phyloP scores from a whole-genome alignment of 495 filamentous ascomycete genomes.

The Xylaria nigripes region DNA sequence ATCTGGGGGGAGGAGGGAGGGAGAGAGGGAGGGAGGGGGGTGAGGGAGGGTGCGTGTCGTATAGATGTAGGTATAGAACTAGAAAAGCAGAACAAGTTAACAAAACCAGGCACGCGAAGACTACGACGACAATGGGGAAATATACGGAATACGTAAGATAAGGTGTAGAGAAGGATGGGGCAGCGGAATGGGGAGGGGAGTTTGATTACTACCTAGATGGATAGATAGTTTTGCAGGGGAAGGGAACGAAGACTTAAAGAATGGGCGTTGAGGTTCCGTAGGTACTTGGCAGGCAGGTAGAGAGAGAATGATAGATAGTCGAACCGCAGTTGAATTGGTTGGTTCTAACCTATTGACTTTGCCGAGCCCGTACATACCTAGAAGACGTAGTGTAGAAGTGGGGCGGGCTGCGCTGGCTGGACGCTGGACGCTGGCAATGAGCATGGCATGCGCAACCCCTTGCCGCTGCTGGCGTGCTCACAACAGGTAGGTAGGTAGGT shows the following conservation, averaged over 20 bases:
- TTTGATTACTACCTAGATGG: neutral
- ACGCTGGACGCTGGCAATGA: neutral
- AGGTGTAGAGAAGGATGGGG: constrained; percentile 5
- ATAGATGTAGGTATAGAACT: too few relatives aligned
- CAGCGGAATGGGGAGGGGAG: constrained; percentile 6
- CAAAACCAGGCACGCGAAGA: neutral
- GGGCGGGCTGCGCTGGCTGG: too few relatives aligned
- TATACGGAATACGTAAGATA: neutral
- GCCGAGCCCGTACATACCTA: too few relatives aligned
- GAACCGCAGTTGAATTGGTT: too few relatives aligned
- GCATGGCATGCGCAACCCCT: neutral
- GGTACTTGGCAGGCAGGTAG: too few relatives aligned
- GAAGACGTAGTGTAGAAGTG: too few relatives aligned
- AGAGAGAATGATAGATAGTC: neutral
- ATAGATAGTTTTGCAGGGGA: constrained; percentile 2
- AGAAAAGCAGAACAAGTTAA: too few relatives aligned
- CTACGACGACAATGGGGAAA: neutral
- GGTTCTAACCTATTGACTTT: too few relatives aligned
- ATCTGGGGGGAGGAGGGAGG: neutral
- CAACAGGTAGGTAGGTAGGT: too few relatives aligned
- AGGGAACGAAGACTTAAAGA: neutral
- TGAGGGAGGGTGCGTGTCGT: neutral
- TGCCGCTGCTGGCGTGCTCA: neutral
- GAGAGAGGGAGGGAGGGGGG: neutral
- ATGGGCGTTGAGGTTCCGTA: too few relatives aligned